Evolutionary conservation across 768 basidiomycete species (phyloP), one percentile per base, ranked within the genome.

Genomic region (Lentinula raphanica): DNA sequence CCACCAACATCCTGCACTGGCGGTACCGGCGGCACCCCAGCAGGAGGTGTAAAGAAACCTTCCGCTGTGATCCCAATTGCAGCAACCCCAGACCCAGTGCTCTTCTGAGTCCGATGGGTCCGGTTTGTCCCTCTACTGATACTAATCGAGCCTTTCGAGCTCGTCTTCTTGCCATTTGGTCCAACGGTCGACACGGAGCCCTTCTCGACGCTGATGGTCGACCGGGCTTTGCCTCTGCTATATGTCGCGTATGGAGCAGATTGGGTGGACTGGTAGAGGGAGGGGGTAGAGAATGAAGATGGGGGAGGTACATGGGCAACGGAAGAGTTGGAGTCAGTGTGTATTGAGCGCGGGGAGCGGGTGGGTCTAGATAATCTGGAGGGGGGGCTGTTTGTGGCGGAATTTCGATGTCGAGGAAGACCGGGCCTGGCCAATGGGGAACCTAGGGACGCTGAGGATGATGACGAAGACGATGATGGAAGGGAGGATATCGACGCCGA

Each of bases 1-100:
- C n/a, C n/a, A n/a, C n/a, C n/a, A n/a, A n/a, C n/a, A n/a, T n/a
- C n/a, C n/a, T n/a, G 59, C 6, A 44, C 31, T 28, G 54, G 48
- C n/a, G 74, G 74, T 0, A 74, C 68, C 11, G 73, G 72, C 1
- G 77, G 75, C 3, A 71, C 69, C 32, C 49, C 29, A 15, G 38
- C 56, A 9, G 87, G 85, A 3, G 88, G 76, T 12, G 78, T 74
- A 69, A 93, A 93, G 67, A 92, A 92, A 0, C 91, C 92, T 21
- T 78, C 78, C 32, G 89, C 91, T 31, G 87, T 90, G 46, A 93
- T 76, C 17, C 90, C 79, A 45, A 87, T 68, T 27, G 90, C 86
- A 72, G 89, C 87, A 58, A 92, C 91, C 29, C 82, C 87, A 21
- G 88, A 83, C 15, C 87, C 91, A 54, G 79, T 76, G 44, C 80